Evolutionary conservation across 2,329 filamentous ascomycete species (phyloP).

Genomic region (Neopestalotiopsis rosae): DNA sequence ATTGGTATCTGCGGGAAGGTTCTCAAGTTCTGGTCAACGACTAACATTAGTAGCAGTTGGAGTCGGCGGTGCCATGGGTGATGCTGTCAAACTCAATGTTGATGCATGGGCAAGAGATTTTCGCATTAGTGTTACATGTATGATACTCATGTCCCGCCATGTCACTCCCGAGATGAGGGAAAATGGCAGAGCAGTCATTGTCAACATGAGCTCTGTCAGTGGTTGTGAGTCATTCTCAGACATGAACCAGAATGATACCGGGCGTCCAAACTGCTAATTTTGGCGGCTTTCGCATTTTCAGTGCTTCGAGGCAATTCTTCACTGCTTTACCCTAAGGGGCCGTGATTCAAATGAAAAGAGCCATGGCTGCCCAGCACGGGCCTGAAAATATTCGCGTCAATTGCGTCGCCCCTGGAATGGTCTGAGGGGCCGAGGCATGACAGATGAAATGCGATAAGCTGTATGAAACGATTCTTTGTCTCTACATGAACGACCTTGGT

Average conservation of each 20-base stretch:
- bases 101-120: conserved; percentile 37
- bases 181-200: conserved; percentile 37
- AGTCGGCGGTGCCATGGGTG: conserved; percentile 37
- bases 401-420: conserved; percentile 32
- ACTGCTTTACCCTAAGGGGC: conserved; percentile 39
- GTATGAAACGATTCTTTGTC: not conserved
- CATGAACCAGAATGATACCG: no score
- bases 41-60: conserved; percentile 31
- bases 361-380: conserved; percentile 28
- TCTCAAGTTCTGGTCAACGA: not conserved
- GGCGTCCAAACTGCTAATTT: not conserved
- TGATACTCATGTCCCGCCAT: conserved; percentile 39
- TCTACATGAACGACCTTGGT: no score
- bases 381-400: conserved; percentile 27
- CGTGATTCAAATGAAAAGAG: conserved; percentile 31
- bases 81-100: conserved; percentile 35
- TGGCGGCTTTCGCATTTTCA: not conserved
- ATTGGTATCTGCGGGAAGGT: conserved; percentile 24
- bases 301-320: conserved; percentile 32
- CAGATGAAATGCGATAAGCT: conserved; percentile 31
- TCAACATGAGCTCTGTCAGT: conserved; percentile 42
- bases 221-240: conserved; percentile 26
- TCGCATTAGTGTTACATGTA: conserved; percentile 40
- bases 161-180: conserved; percentile 40
- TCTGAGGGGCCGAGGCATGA: conserved; percentile 31